phyloP scores from a whole-genome alignment of 805 yeast species.

The Wickerhamiella shivajii region DNA sequence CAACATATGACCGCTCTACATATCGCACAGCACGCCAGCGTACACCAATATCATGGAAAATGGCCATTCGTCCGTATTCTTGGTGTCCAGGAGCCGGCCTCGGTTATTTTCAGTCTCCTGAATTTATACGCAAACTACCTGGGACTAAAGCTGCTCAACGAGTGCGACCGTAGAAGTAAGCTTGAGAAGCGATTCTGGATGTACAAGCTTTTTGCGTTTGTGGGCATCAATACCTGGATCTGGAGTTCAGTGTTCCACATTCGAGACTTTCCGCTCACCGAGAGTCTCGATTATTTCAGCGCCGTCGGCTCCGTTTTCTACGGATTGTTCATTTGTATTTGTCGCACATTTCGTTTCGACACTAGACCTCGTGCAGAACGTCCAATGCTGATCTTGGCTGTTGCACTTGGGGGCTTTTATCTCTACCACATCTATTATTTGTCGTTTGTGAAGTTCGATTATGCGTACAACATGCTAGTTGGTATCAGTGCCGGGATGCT shows the following conservation, averaged over 20 bases:
- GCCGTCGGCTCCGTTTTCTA: constrained; percentile 80
- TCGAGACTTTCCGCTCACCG: constrained; percentile 70
- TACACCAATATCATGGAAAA: constrained; percentile 87
- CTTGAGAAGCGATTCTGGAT: constrained; percentile 18
- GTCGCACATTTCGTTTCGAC: constrained; percentile 50
- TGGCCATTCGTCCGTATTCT: constrained; percentile 79
- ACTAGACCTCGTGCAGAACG: constrained; percentile 22
- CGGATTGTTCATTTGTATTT: constrained; percentile 57
- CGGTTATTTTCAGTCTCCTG: constrained; percentile 61
- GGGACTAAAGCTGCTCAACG: constrained; percentile 25
- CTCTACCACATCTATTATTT: constrained; percentile 51
- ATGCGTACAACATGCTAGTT: constrained; percentile 87
- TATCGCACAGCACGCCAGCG: constrained; percentile 33
- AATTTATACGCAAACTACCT: constrained; percentile 50
- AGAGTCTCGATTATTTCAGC: constrained; percentile 76
- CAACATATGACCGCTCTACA: constrained; percentile 43
- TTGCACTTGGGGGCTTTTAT: constrained; percentile 33
- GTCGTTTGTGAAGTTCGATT: constrained; percentile 59
- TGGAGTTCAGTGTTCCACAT: constrained; percentile 76
- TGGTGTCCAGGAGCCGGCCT: constrained; percentile 78
- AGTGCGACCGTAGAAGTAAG: constrained; percentile 17
- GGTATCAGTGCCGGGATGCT: constrained; percentile 64
- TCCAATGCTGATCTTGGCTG: constrained; percentile 27
- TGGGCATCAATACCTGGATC: constrained; percentile 78
- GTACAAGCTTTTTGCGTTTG: constrained; percentile 37